A percentile compares a stretch with the other conserved stretches of the same genome.
phyloP scores from a whole-genome alignment of 2,329 filamentous ascomycete species.

The Fusarium dlaminii region DNA sequence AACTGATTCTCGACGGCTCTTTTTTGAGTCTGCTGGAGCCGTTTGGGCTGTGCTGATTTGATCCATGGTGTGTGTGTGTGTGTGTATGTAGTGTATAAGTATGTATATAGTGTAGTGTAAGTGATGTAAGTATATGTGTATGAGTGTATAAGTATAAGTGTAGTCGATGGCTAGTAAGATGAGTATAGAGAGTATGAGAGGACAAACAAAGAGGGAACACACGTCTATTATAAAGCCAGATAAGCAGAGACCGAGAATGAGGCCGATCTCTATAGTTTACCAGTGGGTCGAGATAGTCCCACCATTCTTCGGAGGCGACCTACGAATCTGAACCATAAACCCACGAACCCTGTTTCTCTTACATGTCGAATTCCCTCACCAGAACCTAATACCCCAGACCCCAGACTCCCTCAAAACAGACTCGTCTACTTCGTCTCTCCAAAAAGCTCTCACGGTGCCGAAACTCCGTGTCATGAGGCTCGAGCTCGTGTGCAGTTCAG shows the following conservation, averaged over 20 bases:
- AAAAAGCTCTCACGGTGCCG: conserved; percentile 19
- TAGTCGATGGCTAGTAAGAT: background rate
- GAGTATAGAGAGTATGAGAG: background rate
- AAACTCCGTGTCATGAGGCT: conserved; percentile 31
- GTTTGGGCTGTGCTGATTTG: conserved; percentile 25
- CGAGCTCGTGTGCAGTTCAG: conserved; percentile 18
- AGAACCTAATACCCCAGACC: conserved; percentile 29
- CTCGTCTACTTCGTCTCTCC: background rate
- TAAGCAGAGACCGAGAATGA: conserved; percentile 32
- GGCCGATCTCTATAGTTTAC: conserved; percentile 25
- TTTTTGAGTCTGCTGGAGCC: conserved; percentile 18
- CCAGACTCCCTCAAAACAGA: background rate
- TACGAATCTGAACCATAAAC: background rate
- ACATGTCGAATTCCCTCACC: conserved; percentile 28
- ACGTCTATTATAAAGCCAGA: conserved; percentile 4
- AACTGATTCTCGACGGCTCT: conserved; percentile 1
- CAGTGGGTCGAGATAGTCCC: conserved; percentile 23
- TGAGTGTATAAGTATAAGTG: background rate
- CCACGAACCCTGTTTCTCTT: conserved; percentile 16
- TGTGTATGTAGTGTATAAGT: background rate
- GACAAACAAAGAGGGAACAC: background rate
- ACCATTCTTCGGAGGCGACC: conserved; percentile 4
- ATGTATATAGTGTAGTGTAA: background rate
- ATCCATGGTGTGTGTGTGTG: conserved; percentile 15
- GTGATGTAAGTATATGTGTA: background rate